Base-by-base conservation (phyloP, 1,139 yeast genomes). In the Pichiaceae sp. region DNA sequence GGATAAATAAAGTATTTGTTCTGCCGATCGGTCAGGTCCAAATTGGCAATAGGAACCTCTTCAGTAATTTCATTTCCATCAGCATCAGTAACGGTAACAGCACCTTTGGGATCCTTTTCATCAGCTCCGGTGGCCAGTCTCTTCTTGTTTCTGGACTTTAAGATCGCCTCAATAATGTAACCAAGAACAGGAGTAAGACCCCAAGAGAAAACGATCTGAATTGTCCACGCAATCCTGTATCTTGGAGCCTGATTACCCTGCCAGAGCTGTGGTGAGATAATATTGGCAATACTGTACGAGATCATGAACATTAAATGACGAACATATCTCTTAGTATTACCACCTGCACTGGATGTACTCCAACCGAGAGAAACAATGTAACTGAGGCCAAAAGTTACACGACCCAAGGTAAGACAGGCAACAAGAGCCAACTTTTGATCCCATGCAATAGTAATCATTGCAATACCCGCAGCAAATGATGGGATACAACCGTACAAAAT, bases 1-100 rank as follows among this genome's bases (percentile, higher is more conserved):
- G 29, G 37, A 19, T 34, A 34, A 15, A 29, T 29, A 21, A 31
- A 34, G 11, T 17, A n/a, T 12, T 30, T 29, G 19, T 33, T 33
- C 15, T 33, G 17, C 7, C 6, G 31, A 14, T 33, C 35, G 4
- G 35, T 33, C 4, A 33, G 24, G n/a, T 27, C 37, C 29, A 66
- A 50, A 38, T 59, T 56, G 0, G 71, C 68, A 7, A 59, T 42
- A 31, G 60, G 55, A 2, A 63, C 69, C 23, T 42, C 33, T 21
- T 46, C 38, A 29, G 44, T 43, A 6, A 31, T 17, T 12, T 16
- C 9, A 20, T 42, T 31, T 17, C 52, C 52, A 17, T 54, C 45
- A 6, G 64, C 66, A 29, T 46, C 50, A 5, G 49, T 14, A 4
- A 21, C 16, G 12, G 50, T 58, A 17, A 48, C 39, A 2, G 56